A percentile compares a stretch with the other conserved stretches of the same genome.
These are phyloP conservation scores for Suillus weaverae DNA, from an alignment of 768 basidiomycete genomes.

Conservation along the genomic window DNA sequence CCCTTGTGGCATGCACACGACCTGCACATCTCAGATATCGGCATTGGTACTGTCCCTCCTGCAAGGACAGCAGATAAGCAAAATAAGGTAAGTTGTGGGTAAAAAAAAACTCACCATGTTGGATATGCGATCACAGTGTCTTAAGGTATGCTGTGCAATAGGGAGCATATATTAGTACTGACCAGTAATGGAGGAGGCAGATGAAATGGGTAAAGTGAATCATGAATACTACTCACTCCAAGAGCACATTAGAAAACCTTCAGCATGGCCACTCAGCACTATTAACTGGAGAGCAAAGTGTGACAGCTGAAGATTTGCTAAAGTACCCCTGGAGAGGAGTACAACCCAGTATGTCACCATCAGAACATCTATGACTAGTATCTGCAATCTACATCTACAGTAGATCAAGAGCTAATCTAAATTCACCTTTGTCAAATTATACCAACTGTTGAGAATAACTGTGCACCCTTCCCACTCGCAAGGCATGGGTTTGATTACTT, in stretches of 20 bases:
- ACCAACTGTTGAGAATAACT: conserved; percentile 29
- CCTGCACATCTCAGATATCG: conserved; percentile 29
- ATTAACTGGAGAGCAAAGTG: conserved; percentile 9
- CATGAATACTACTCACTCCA: conserved; percentile 10
- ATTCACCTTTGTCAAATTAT: conserved; percentile 31
- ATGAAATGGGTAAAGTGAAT: neutral
- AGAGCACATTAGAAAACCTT: conserved; percentile 22
- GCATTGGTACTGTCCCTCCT: conserved; percentile 31
- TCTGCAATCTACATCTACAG: neutral
- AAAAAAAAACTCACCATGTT: conserved; percentile 15
- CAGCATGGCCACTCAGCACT: conserved; percentile 14
- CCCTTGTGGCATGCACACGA: conserved; percentile 20
- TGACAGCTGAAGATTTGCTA: conserved; percentile 16
- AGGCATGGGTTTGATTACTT: conserved; percentile 24
- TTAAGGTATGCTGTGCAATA: conserved; percentile 25
- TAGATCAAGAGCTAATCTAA: conserved; percentile 9
- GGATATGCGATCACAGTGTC: conserved; percentile 22
- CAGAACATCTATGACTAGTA: conserved; percentile 12
- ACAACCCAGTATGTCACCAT: neutral
- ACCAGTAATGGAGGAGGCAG: neutral
- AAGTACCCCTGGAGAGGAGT: conserved; percentile 6
- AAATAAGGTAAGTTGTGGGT: neutral
- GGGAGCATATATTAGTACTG: conserved; percentile 11
- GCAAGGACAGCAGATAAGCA: neutral
- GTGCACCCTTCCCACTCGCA: conserved; percentile 32